Evolutionary conservation across 2,329 filamentous ascomycete genomes (phyloP), one percentile per base, ranked within the genome.

Genomic region (Uncinocarpus reesii): DNA sequence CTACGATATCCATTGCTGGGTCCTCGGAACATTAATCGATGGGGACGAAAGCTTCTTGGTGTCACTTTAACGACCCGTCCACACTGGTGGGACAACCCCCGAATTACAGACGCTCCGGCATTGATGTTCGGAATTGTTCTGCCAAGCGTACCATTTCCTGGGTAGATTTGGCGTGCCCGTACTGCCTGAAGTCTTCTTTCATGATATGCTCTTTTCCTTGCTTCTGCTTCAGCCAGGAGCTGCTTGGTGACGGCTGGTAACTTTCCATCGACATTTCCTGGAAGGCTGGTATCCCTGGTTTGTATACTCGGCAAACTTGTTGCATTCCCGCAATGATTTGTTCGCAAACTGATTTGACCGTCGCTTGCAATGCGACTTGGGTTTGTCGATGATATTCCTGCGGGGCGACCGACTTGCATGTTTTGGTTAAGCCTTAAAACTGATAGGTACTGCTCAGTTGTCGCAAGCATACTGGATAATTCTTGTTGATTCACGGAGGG

Each of bases 1-100:
- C 50, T 52, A 26, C 23, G 15, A 18, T 43, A 52, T 7, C 42
- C 50, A 18, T 52, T 47, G 34, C 47, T 49, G n/a, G 47, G 50
- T 7, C 50, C 50, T 21, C 42, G 36, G 18, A 47, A 26, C 6
- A 2, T 11, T 6, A 52, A 24, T 29, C 50, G 47, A 16, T 28
- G 16, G 13, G 28, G 34, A n/a, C 24, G 36, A 16, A 52, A 13
- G 11, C 45, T 47, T 32, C 42, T 49, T 26, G 47, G 36, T 2
- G 50, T 52, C 13, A 18, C 5, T 36, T 48, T 48, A 21, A 24
- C 6, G n/a, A 48, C 31, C 28, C 46, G 35, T 31, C 32, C 23
- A 7, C 31, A 7, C 24, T 20, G 24, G 15, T 3, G 20, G n/a
- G 18, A 24, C 28, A 44, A 35, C 11, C 20, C 31, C 6, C 21